Base-by-base conservation (phyloP, 805 yeast species). In the Cyberlindnera euphorbiae region DNA sequence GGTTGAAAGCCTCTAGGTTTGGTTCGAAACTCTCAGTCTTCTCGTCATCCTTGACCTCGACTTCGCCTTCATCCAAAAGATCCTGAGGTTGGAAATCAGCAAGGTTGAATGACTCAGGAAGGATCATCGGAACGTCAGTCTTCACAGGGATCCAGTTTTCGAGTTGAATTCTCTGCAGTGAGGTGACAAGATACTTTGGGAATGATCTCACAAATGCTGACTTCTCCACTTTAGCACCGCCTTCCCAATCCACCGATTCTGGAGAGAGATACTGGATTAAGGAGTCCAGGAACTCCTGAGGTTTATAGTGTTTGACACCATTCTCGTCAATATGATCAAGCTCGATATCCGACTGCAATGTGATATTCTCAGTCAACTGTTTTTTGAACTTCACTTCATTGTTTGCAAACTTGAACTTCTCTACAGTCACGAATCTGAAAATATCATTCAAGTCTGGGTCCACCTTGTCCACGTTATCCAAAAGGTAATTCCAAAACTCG, bases 111-210 rank as follows among this genome's bases (percentile, higher is more conserved):
- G 56, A 39, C 3, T 69, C 62, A 54, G 82, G 63, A 53, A 76
- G 45, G 33, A 51, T 59, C 11, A 90, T 68, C 3, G 94, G 94
- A 5, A 81, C 84, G 42, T 78, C 82, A 1, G 84, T 69, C 56
- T 93, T 93, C 0, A 75, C 67, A 0, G 97, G 97, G 2, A 79
- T 82, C 97, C 97, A 93, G 52, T 87, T 86, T 29, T 79, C 83
- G 25, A 94, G 62, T 44, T 81, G 78, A 38, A 90, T 86, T 52
- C 97, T 70, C 43, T 86, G 81, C 3, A 87, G 84, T 43, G 79
- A 80, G 1, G 86, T 64, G 4, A 85, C 73, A 19, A 93, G 63
- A 9, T 73, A 69, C n/a, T 76, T 63, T 0, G 98, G 98, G 46
- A 65, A 79, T 0, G 85, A 66, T 41, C 64, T 67, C 47, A 88